Conservation (phyloP, 768 basidiomycete species). For the Lentinula aciculospora region DNA sequence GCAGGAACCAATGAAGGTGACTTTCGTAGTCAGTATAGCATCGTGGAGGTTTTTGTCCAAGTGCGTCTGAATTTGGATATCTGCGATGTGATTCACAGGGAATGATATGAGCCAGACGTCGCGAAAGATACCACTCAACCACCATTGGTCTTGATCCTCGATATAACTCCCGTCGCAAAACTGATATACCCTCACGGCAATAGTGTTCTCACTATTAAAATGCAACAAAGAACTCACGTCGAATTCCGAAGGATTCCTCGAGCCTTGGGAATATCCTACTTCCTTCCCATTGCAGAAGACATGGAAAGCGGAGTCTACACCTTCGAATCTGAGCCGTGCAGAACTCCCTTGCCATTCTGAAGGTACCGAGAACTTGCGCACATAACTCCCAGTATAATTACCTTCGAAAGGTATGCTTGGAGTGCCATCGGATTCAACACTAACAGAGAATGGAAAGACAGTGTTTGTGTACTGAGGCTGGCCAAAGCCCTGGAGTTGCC, state of each 20-base stretch:
- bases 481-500: conserved; percentile 11
- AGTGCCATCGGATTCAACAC: background rate
- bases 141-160: conserved; percentile 11
- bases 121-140: conserved; percentile 8
- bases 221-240: conserved; percentile 4
- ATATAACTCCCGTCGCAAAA: conserved; percentile 8
- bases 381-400: conserved; percentile 7
- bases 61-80: conserved; percentile 4
- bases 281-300: conserved; percentile 8
- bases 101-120: conserved; percentile 9
- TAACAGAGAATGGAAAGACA: conserved; percentile 8
- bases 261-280: conserved; percentile 8
- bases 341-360: background rate
- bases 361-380: conserved; percentile 1
- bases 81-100: conserved; percentile 4
- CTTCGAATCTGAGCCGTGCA: conserved; percentile 7
- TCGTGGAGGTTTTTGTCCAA: conserved; percentile 1
- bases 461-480: conserved; percentile 9
- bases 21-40: conserved; percentile 1
- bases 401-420: conserved; percentile 4
- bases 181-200: conserved; percentile 9
- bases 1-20: background rate
- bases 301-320: conserved; percentile 10
- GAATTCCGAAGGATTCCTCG: conserved; percentile 10
- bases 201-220: background rate